Base-by-base conservation (phyloP, 768 basidiomycete species). In the Rhodocollybia butyracea region DNA sequence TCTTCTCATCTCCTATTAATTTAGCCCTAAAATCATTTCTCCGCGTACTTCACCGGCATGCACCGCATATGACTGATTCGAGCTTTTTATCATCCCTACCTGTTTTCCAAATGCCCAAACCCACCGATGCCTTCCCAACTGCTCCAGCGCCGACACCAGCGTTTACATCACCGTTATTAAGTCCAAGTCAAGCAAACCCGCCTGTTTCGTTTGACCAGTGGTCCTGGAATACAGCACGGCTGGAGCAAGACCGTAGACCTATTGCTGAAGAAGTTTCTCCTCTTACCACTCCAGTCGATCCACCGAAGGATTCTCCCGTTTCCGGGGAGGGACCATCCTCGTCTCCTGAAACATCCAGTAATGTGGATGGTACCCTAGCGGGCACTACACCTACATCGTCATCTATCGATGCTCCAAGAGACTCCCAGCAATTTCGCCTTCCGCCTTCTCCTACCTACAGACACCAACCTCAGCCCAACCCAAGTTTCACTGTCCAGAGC, bases 21-120 rank as follows among this genome's bases (percentile, higher is more conserved):
- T 11, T 58, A 84, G 80, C 80, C 3, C 78, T 73, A 63, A 68
- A 70, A 39, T 79, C 73, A 36, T 70, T 83, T n/a, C 70, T 81
- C 2, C 79, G 79, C 19, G 73, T 83, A 32, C 72, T 82, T 15
- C 82, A 84, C 58, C 74, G 81, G 3, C 73, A 77, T 19, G 64
- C 70, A 3, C 48, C 57, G 24, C 55, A 58, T 12, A 59, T 64
- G 4, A 64, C 77, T 32, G 62, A 68, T 1, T 79, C 81, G 0
- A 72, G 73, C 0, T 83, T 82, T 57, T 60, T 77, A 27, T 61
- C 71, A 1, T 60, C 67, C 2, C 27, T 63, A 3, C 60, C 64
- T 5, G 43, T 48, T 7, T 59, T 62, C 29, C 22, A 58, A 1
- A 30, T 59, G 3, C 56, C 57, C 3, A 61, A 61, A 2, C 54